Evolutionary conservation across 176 grass and related monocot species (phyloP).

Genomic region (Oryza brachyantha): DNA sequence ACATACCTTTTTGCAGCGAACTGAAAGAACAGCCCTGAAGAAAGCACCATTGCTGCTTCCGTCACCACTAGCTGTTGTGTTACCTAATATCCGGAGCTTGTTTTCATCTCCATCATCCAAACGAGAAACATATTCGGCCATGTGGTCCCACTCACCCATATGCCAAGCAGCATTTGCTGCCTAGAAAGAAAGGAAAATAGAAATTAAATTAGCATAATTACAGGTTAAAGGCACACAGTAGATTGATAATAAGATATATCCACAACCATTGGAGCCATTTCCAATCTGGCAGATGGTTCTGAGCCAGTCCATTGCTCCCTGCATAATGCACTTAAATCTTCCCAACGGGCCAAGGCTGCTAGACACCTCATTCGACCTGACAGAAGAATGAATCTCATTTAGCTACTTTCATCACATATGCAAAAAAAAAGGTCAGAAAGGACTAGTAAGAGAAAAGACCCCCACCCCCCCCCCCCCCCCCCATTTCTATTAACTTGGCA

Average conservation of each 20-base stretch:
- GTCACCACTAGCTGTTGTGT: slow-evolving; percentile 85
- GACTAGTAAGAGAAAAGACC: not conserved
- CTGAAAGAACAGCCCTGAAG: slow-evolving; percentile 91
- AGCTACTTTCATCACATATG: slow-evolving; percentile 23
- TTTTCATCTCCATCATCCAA: slow-evolving; percentile 93
- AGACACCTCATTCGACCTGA: slow-evolving; percentile 94
- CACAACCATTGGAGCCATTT: slow-evolving; percentile 98
- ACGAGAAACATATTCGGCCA: slow-evolving; percentile 91
- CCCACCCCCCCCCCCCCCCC: too few relatives aligned
- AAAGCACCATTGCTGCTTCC: slow-evolving; percentile 99
- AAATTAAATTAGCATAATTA: not conserved
- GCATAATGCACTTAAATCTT: slow-evolving; percentile 86
- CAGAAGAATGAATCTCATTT: slow-evolving; percentile 31
- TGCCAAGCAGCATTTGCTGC: slow-evolving; percentile 97
- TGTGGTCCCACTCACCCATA: slow-evolving; percentile 99
- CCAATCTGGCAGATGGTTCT: slow-evolving; percentile 83
- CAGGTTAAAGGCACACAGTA: not conserved
- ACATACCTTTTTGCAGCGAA: slow-evolving; percentile 71
- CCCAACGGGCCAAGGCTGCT: slow-evolving; percentile 89
- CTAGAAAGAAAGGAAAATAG: slow-evolving; percentile 24
- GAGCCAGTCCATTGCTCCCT: slow-evolving; percentile 97
- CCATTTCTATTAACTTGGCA: not conserved
- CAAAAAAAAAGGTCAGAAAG: not conserved
- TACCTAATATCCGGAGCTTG: slow-evolving; percentile 79
- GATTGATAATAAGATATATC: slow-evolving; percentile 19